phyloP scores from a whole-genome alignment of 73 alveolate species.

The Loxodes magnus region DNA sequence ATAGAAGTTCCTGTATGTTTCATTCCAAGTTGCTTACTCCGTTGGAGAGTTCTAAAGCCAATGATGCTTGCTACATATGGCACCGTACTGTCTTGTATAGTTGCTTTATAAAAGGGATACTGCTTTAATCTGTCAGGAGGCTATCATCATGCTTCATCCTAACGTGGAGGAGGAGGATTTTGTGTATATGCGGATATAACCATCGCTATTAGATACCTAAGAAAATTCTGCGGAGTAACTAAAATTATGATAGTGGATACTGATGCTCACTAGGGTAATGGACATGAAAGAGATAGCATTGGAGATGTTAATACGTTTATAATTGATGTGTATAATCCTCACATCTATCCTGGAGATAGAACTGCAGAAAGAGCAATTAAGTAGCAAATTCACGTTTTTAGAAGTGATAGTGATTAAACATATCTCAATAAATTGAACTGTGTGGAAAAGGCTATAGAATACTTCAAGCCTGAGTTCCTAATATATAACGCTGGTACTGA shows the following conservation, averaged over 20 bases:
- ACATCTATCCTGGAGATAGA: conserved; percentile 66
- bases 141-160: conserved; percentile 68
- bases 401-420: conserved; percentile 26
- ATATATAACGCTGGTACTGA: conserved; percentile 86
- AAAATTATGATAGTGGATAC: conserved; percentile 58
- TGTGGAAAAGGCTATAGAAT: conserved; percentile 18
- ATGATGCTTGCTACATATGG: conserved; percentile 71
- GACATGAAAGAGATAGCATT: conserved; percentile 71
- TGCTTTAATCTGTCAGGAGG: conserved; percentile 84
- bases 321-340: conserved; percentile 56
- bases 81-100: conserved; percentile 42
- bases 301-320: conserved; percentile 39
- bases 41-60: conserved; percentile 60
- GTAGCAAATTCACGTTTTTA: conserved; percentile 15
- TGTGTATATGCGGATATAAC: conserved; percentile 77
- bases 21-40: conserved; percentile 55
- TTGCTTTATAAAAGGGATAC: conserved; percentile 51
- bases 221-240: conserved; percentile 21
- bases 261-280: conserved; percentile 89
- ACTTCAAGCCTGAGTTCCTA: conserved; percentile 49
- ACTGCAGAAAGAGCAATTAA: conserved; percentile 53
- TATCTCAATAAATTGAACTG: conserved; percentile 23
- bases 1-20: conserved; percentile 64
- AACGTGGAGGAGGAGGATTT: conserved; percentile 67
- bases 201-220: conserved; percentile 32